phyloP scores from a whole-genome alignment of 805 yeast genomes.

The Myxozyma sirexii region DNA sequence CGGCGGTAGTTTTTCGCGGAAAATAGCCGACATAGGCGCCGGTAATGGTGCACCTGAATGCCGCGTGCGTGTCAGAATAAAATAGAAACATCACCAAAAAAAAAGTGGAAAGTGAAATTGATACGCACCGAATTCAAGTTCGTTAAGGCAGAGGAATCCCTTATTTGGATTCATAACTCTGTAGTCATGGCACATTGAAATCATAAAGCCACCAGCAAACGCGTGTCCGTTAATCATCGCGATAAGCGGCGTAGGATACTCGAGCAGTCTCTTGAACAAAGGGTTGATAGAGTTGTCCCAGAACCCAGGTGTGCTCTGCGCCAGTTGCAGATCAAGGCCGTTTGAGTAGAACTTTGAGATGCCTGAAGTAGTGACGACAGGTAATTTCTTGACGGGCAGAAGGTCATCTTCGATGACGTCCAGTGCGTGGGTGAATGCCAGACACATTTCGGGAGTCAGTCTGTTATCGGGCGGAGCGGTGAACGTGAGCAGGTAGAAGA shows the following conservation, averaged over 20 bases:
- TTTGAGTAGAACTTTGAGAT: slow-evolving; percentile 45
- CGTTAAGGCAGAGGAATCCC: slow-evolving; percentile 48
- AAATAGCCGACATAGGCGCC: slow-evolving; percentile 44
- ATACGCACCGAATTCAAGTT: slow-evolving; percentile 40
- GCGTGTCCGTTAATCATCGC: slow-evolving; percentile 48
- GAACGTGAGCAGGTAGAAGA: slow-evolving; percentile 42
- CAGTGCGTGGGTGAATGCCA: slow-evolving; percentile 43
- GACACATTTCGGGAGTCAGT: slow-evolving; percentile 41
- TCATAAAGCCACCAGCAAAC: slow-evolving; percentile 48
- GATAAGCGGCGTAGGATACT: slow-evolving; percentile 47
- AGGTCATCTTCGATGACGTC: slow-evolving; percentile 38
- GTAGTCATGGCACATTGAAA: slow-evolving; percentile 46
- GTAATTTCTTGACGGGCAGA: slow-evolving; percentile 37
- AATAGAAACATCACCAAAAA: too few relatives aligned
- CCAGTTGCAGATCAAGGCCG: slow-evolving; percentile 46
- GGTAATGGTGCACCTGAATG: slow-evolving; percentile 44
- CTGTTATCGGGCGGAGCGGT: slow-evolving; percentile 45
- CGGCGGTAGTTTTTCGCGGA: slow-evolving; percentile 41
- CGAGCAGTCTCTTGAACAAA: slow-evolving; percentile 41
- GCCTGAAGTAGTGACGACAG: slow-evolving; percentile 45
- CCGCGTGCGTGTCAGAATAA: too few relatives aligned
- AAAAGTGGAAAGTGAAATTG: neutral
- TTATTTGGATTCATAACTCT: slow-evolving; percentile 45
- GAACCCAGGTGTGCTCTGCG: slow-evolving; percentile 42
- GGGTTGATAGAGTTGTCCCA: slow-evolving; percentile 42